A percentile compares a stretch with the other conserved stretches of the same genome.
These are phyloP conservation scores for Lactarius akahatsu DNA, from an alignment of 768 basidiomycete genomes.

Conservation along the genomic window DNA sequence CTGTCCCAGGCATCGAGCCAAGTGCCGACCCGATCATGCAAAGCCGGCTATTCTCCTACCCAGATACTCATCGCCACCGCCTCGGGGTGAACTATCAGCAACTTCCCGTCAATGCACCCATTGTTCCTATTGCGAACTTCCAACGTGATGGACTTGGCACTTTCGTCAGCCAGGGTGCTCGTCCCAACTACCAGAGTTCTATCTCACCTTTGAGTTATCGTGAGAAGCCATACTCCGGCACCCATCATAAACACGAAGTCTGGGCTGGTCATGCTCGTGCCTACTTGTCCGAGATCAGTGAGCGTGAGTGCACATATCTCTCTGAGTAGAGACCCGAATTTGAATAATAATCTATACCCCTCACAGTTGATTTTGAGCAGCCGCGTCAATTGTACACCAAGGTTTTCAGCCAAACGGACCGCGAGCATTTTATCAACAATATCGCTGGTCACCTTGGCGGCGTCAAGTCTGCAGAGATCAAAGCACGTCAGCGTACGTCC, in stretches of 20 bases:
- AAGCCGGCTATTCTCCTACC: conserved; percentile 93
- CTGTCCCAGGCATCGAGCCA: conserved; percentile 85
- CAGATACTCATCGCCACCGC: conserved; percentile 83
- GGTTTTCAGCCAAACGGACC: conserved; percentile 63
- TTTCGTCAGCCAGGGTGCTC: conserved; percentile 74
- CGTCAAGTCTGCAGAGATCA: conserved; percentile 62
- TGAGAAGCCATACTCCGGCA: conserved; percentile 40
- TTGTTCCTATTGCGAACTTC: conserved; percentile 81
- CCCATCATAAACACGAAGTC: conserved; percentile 58
- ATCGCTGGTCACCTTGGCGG: conserved; percentile 59
- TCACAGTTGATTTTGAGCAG: conserved; percentile 79
- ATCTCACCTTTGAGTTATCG: conserved; percentile 71
- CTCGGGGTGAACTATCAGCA: conserved; percentile 81
- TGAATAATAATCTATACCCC: conserved; percentile 9
- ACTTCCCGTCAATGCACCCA: conserved; percentile 82
- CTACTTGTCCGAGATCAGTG: conserved; percentile 72
- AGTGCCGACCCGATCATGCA: conserved; percentile 92
- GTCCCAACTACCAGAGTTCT: conserved; percentile 86
- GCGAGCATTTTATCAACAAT: conserved; percentile 65
- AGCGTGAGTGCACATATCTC: conserved; percentile 53
- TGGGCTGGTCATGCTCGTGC: conserved; percentile 70
- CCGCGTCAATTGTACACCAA: conserved; percentile 66
- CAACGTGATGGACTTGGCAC: conserved; percentile 78
- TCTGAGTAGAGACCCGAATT: conserved; percentile 2
- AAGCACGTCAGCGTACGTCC: conserved; percentile 62